Conservation (phyloP, 2,329 filamentous ascomycete species). For the Xylariaceae sp. region DNA sequence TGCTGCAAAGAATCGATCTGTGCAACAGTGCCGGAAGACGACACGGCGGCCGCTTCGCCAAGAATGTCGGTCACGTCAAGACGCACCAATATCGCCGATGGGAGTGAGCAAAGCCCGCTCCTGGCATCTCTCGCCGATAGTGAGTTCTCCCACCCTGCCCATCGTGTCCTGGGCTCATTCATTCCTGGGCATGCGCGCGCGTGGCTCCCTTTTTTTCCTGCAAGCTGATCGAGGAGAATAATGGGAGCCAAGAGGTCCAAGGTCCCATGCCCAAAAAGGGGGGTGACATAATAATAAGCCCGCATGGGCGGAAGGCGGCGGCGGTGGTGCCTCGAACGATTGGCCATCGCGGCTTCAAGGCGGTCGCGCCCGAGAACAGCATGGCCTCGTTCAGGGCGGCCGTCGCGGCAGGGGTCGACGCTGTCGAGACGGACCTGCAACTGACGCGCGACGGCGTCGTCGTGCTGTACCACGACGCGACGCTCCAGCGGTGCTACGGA, state of each 20-base stretch:
- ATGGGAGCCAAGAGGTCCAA: background rate
- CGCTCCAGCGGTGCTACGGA: conserved; percentile 77
- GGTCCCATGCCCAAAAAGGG: conserved; percentile 1
- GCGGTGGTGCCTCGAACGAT: conserved; percentile 59
- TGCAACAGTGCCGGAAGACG: background rate
- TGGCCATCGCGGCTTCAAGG: conserved; percentile 74
- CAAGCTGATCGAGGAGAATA: too few species aligned
- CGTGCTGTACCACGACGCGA: conserved; percentile 77
- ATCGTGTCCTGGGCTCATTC: too few species aligned
- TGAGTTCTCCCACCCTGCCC: too few species aligned
- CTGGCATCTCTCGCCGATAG: conserved; percentile 5
- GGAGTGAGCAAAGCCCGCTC: conserved; percentile 9
- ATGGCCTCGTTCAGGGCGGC: conserved; percentile 73
- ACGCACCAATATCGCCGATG: background rate
- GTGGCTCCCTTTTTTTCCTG: too few species aligned
- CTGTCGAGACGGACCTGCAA: conserved; percentile 84
- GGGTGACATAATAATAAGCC: background rate
- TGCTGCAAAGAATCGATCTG: background rate
- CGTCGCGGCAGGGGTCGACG: conserved; percentile 63
- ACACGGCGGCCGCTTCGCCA: background rate
- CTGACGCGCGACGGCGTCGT: conserved; percentile 77
- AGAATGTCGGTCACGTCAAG: conserved; percentile 5
- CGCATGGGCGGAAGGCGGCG: background rate
- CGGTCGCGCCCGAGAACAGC: conserved; percentile 77
- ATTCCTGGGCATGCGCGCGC: too few species aligned